A percentile compares a stretch with the other conserved stretches of the same genome.
phyloP scores from a whole-genome alignment of 345 rosid genomes.

The Firmiana major region DNA sequence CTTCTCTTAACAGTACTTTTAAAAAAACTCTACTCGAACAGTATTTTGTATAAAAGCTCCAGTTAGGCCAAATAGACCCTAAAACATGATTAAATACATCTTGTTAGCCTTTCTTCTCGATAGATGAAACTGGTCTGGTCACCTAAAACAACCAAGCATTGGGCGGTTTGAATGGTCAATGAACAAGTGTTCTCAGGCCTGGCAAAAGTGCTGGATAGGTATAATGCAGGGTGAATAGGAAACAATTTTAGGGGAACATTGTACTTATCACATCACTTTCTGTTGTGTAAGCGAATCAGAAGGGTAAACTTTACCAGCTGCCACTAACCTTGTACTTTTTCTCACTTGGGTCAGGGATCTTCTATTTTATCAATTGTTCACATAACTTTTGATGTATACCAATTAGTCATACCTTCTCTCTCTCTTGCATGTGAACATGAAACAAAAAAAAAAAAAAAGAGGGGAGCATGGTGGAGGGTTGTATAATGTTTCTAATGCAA shows the following conservation, averaged over 20 bases:
- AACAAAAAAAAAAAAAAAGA: not conserved
- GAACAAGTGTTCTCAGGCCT: not conserved
- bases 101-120: not conserved
- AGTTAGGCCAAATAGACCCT: too few relatives aligned
- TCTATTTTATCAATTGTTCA: not conserved
- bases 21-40: too few relatives aligned
- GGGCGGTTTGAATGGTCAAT: not conserved
- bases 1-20: too few relatives aligned
- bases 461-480: not conserved
- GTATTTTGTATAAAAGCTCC: too few relatives aligned
- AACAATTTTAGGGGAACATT: not conserved
- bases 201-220: not conserved
- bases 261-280: not conserved
- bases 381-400: not conserved
- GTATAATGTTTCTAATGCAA: not conserved
- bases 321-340: not conserved
- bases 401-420: not conserved
- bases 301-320: not conserved
- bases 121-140: not conserved
- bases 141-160: not conserved
- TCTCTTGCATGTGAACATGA: not conserved
- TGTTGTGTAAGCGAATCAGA: not conserved
- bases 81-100: not conserved
- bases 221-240: not conserved
- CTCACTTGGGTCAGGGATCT: not conserved